Evolutionary conservation across 2,329 filamentous ascomycete species (phyloP), one percentile per base, ranked within the genome.

Genomic region (Ophiostoma piceae): DNA sequence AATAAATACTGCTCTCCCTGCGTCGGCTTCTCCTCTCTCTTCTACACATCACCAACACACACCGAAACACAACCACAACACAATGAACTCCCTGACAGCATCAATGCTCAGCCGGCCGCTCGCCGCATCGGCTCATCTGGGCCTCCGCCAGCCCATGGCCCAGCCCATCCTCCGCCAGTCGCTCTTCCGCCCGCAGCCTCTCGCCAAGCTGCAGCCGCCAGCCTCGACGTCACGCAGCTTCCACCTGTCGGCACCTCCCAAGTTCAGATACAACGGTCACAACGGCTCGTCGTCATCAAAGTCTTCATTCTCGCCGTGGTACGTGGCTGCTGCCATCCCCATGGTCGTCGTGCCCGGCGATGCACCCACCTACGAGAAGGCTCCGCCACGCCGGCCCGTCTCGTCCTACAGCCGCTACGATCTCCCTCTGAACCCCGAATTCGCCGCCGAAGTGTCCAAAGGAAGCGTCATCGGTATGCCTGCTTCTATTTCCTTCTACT

Each of bases 401-500:
- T 51, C 71, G 29, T 66, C 70, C 8, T 32, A 29, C 51, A 66
- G 60, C 41, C 47, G 43, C 12, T 26, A 67, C 39, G 51, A 66
- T 9, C 72, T 71, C n/a, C 73, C 73, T 0, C 19, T 74, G 43
- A 47, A 78, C 68, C 75, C 79, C 0, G 78, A 77, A 62, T 74
- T 81, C 5, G 79, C 84, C 68, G 79, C 78, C 70, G 83, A 87
- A 76, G 75, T 87, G n/a, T 85, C 84, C 1, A 80, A 82, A 26
- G 85, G 85, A 2, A 86, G 85, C 72, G 71, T 87, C n/a, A 73
- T 81, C 29, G 85, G 84, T 86, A 73, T 16, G 77, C 29, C 41
- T 14, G 39, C 3, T 43, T 1, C 22, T 16, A n/a, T n/a, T n/a
- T n/a, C n/a, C n/a, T n/a, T n/a, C n/a, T n/a, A n/a, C n/a, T 60